These are phyloP conservation scores for Cladosporium sp. DNA, from an alignment of 2,329 filamentous ascomycete genomes.

Conservation along the genomic window DNA sequence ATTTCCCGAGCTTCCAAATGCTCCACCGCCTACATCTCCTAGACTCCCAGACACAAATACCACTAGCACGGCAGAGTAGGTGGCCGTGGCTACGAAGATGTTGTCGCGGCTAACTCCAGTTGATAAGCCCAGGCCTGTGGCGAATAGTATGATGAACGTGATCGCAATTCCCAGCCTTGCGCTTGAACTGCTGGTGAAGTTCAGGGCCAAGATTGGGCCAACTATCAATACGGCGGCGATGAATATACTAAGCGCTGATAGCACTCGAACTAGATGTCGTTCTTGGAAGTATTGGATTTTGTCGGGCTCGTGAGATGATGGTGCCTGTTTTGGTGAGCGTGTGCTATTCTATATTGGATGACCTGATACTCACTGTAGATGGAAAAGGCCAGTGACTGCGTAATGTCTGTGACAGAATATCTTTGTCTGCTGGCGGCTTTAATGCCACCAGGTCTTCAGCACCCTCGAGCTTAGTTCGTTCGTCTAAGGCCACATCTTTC, in stretches of 20 bases:
- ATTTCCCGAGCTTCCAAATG: too few relatives aligned
- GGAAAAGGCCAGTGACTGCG: constrained; percentile 14
- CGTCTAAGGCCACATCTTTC: neutral
- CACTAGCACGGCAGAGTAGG: constrained; percentile 14
- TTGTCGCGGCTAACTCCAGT: constrained; percentile 14
- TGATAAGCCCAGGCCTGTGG: constrained; percentile 5
- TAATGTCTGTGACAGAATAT: constrained; percentile 6
- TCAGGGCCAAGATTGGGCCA: constrained; percentile 14
- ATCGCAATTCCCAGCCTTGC: constrained; percentile 12
- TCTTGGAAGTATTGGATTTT: neutral
- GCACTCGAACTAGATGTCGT: neutral
- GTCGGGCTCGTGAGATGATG: neutral
- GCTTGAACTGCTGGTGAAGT: constrained; percentile 8
- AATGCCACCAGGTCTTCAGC: constrained; percentile 12
- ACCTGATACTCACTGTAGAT: neutral
- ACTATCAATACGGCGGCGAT: constrained; percentile 12
- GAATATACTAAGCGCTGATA: constrained; percentile 9
- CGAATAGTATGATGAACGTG: constrained; percentile 15
- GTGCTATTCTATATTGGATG: neutral
- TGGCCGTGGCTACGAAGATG: constrained; percentile 16
- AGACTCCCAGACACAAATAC: constrained; percentile 14
- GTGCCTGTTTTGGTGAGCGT: neutral
- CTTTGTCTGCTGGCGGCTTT: constrained; percentile 4
- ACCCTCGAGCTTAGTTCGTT: constrained; percentile 2
- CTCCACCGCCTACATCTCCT: neutral